Evolutionary conservation across 805 yeast species (phyloP), one percentile per base, ranked within the genome.

Genomic region (Wickerhamiella cacticola): DNA sequence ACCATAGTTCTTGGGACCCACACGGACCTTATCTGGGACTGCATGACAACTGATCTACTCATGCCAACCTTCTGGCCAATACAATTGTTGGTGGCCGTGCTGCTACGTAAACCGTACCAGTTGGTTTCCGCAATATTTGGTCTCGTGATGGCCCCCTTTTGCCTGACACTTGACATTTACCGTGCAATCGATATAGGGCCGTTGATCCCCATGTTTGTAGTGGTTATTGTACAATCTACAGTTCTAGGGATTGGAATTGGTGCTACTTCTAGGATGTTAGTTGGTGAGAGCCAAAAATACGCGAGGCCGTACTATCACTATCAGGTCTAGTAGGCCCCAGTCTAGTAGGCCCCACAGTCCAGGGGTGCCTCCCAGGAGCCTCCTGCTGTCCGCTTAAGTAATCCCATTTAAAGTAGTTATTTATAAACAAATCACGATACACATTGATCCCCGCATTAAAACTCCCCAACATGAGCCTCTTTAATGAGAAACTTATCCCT

Each of bases 401-500:
- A n/a, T n/a, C n/a, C n/a, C n/a, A n/a, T n/a, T n/a, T n/a, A n/a
- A n/a, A 31, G 16, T 19, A 31, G 36, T 31, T 10, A 24, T 23
- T 22, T 40, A 40, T 40, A 40, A 13, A 40, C 31, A 25, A 25
- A 16, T 29, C 12, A 16, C 7, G n/a, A 26, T 18, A 22, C 41
- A 6, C 24, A 18, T 6, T 15, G 10, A n/a, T 15, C 19, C 36
- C 36, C 36, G n/a, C 36, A 31, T n/a, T 9, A 5, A 5, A 5
- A 15, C 9, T 7, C 28, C 34, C 31, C 24, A 21, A 15, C 40
- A 43, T 33, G 46, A 43, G 40, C 26, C 31, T 41, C 6, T 61
- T 60, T 41, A 49, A 55, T 45, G 43, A 59, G 3, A 21, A 44
- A 4, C 50, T 60, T 45, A 55, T 63, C 43, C 66, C 67, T 6